Evolutionary conservation across 495 filamentous ascomycete genomes (phyloP), one percentile per base, ranked within the genome.

Genomic region (Penicillium macrosclerotiorum): DNA sequence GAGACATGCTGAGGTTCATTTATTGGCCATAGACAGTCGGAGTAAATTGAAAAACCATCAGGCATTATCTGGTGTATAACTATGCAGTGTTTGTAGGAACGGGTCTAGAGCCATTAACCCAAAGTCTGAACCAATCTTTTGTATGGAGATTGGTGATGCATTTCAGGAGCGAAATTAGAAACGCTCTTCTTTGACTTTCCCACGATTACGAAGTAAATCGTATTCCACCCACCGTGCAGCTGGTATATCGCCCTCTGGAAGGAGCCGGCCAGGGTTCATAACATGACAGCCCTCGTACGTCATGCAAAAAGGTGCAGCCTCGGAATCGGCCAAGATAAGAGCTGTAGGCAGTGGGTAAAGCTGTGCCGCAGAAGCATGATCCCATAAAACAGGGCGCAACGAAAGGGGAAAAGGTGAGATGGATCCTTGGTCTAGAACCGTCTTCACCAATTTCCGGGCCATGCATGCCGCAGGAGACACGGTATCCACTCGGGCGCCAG

Each of bases 211-310:
- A 30, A 79, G 65, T 16, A 88, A 54, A 70, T 86, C 85, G 64
- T 90, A 95, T 69, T 96, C 92, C 4, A 91, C 70, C 92, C 92
- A 96, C 57, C 82, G 73, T 29, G 82, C 86, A 19, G 73, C 76
- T 11, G 83, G 79, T 34, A 80, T 69, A 24, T 79, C 73, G 4
- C 79, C 82, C 4, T 74, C 67, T 1, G 83, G 81, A 35, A 90
- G 68, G 32, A 96, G 67, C 34, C 75, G 73, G 8, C 89, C 93
- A 0, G 93, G 93, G 59, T 98, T 98, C 80, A 98, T 86, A 2
- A 96, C 92, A 73, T 90, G 84, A 57, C 93, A 97, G 2, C 90
- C 92, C 65, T 96, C 90, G 58, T 96, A 96, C 13, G 86, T 93
- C 32, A 95, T 71, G 45, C 82, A 83, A 58, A 94, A 97, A 0